These are phyloP conservation scores for Candida tammaniensis DNA, from an alignment of 805 yeast species.

Conservation along the genomic window DNA sequence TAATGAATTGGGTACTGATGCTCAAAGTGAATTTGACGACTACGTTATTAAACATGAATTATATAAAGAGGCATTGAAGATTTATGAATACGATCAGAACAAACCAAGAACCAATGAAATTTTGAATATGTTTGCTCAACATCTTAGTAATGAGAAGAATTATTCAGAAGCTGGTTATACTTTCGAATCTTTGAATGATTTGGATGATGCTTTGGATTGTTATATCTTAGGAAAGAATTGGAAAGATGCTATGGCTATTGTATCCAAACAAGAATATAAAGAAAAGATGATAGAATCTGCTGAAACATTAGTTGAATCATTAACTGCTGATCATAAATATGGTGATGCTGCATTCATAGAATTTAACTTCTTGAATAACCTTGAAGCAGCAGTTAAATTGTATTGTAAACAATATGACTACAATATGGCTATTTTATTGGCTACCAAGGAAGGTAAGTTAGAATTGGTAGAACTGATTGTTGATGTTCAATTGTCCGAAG, in stretches of 20 bases:
- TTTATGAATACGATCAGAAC: conserved; percentile 52
- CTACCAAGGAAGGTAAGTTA: conserved; percentile 39
- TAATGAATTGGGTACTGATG: conserved; percentile 41
- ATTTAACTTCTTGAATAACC: conserved; percentile 55
- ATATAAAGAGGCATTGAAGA: conserved; percentile 63
- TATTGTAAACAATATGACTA: conserved; percentile 74
- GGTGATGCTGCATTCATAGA: conserved; percentile 80
- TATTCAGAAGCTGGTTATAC: conserved; percentile 76
- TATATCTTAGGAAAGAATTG: conserved; percentile 72
- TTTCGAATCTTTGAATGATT: conserved; percentile 64
- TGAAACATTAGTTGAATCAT: conserved; percentile 54
- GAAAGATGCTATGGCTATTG: conserved; percentile 77
- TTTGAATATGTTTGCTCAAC: conserved; percentile 59
- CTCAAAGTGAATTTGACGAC: conserved; percentile 54
- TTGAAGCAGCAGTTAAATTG: conserved; percentile 59
- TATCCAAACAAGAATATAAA: conserved; percentile 36
- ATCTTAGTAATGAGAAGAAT: conserved; percentile 53
- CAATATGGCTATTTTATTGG: conserved; percentile 72
- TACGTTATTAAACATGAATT: conserved; percentile 70
- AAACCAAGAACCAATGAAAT: conserved; percentile 50
- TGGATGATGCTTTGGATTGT: conserved; percentile 62
- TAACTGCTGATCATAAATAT: conserved; percentile 69
- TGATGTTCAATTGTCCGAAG: conserved; percentile 78
- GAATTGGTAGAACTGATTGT: conserved; percentile 57
- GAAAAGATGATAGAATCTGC: conserved; percentile 47